Conservation (phyloP, 345 rosid species). For the Rhizophora mangle region DNA sequence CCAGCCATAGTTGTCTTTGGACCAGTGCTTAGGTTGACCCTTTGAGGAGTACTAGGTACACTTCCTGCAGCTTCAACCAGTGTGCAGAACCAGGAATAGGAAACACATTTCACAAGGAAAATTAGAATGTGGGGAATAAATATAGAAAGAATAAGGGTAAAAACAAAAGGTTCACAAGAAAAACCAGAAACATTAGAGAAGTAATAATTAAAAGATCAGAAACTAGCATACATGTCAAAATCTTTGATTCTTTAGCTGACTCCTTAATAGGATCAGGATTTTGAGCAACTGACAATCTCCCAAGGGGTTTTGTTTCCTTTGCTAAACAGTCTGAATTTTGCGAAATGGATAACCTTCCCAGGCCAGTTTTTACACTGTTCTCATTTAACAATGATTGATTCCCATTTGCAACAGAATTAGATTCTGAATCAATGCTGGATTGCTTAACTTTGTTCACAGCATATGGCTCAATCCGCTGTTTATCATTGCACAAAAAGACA, state of each 20-base stretch:
- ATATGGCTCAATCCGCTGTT: slow-evolving; percentile 77
- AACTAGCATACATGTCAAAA: slow-evolving; percentile 48
- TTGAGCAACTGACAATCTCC: slow-evolving; percentile 82
- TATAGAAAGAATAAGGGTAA: background rate
- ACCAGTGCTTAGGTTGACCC: slow-evolving; percentile 44
- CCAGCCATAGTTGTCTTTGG: slow-evolving; percentile 40
- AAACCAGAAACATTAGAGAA: slow-evolving; percentile 11
- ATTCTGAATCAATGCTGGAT: slow-evolving; percentile 57
- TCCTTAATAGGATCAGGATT: slow-evolving; percentile 49
- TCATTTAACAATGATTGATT: slow-evolving; percentile 56
- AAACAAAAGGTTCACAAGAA: background rate
- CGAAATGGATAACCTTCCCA: slow-evolving; percentile 51
- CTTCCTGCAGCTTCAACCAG: slow-evolving; percentile 76
- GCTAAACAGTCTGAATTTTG: slow-evolving; percentile 47
- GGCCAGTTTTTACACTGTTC: slow-evolving; percentile 49
- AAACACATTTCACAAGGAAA: slow-evolving; percentile 4
- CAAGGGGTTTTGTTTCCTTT: slow-evolving; percentile 79
- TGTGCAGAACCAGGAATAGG: slow-evolving; percentile 30
- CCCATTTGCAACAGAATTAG: slow-evolving; percentile 53
- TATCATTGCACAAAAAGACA: slow-evolving; percentile 6
- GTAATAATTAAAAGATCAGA: slow-evolving; percentile 10
- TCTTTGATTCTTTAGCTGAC: slow-evolving; percentile 62
- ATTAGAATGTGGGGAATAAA: background rate
- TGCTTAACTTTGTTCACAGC: slow-evolving; percentile 43
- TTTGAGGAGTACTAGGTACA: slow-evolving; percentile 79